phyloP scores from a whole-genome alignment of 345 rosid genomes.

The Carallia pectinifolia region DNA sequence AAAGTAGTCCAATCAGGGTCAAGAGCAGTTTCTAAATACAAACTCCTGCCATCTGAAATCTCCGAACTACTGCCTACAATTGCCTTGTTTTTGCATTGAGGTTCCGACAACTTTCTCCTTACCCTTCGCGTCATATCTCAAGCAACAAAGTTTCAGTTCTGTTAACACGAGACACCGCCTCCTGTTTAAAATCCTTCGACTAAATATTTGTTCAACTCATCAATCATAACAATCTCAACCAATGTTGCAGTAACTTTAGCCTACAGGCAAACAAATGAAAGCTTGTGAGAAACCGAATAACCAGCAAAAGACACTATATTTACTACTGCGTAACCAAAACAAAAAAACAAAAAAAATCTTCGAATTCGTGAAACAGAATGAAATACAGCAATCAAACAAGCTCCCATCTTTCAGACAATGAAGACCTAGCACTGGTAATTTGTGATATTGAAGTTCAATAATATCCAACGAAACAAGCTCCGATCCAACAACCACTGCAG shows the following conservation, averaged over 20 bases:
- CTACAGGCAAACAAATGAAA: conserved; percentile 6
- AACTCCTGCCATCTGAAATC: conserved; percentile 18
- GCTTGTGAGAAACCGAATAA: background rate
- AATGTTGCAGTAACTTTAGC: conserved; percentile 2
- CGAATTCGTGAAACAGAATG: conserved; percentile 1
- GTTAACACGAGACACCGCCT: background rate
- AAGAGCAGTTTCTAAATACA: background rate
- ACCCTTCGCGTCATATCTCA: conserved; percentile 28
- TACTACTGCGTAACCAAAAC: background rate
- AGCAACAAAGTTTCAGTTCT: conserved; percentile 11
- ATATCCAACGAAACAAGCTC: conserved; percentile 6
- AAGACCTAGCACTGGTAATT: conserved; percentile 13
- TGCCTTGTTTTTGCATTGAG: conserved; percentile 9
- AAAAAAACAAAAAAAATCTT: background rate
- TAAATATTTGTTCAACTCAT: background rate
- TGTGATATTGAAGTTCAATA: background rate
- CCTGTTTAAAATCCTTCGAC: conserved; percentile 4
- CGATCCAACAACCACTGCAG: conserved; percentile 11
- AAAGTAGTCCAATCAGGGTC: conserved; percentile 37
- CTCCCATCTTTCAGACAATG: background rate
- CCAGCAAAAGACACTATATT: background rate
- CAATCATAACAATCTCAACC: conserved; percentile 2
- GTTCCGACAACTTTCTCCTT: conserved; percentile 27
- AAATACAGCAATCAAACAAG: conserved; percentile 12
- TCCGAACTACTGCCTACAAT: conserved; percentile 19